Evolutionary conservation across 2,329 filamentous ascomycete species (phyloP).

Genomic region (Fusarium newnesense): DNA sequence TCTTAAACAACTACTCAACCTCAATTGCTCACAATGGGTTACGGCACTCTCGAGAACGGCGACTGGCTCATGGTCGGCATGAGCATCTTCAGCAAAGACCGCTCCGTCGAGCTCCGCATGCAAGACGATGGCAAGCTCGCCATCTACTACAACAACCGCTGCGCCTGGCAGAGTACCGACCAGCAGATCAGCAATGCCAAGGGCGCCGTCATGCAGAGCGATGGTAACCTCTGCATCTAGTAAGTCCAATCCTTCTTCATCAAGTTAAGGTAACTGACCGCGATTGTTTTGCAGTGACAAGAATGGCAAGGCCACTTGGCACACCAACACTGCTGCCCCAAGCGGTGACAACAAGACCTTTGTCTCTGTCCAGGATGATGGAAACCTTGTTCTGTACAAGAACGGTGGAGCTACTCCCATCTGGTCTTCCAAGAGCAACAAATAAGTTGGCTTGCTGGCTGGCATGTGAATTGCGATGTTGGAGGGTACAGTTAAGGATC

Average conservation of each 20-base stretch:
- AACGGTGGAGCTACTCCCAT: neutral
- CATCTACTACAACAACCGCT: neutral
- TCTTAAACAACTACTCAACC: neutral
- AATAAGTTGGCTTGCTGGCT: neutral
- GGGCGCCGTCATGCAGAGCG: slow-evolving; percentile 4
- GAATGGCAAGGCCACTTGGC: slow-evolving; percentile 14
- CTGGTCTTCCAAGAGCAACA: slow-evolving; percentile 15
- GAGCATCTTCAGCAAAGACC: slow-evolving; percentile 11
- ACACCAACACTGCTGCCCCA: slow-evolving; percentile 8
- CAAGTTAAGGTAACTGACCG: no score
- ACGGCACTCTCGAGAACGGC: slow-evolving; percentile 13
- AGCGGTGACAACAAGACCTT: neutral
- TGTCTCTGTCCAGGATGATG: slow-evolving; percentile 12
- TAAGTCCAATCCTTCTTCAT: neutral
- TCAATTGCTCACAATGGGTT: neutral
- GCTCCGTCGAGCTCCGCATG: slow-evolving; percentile 18
- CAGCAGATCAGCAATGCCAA: slow-evolving; percentile 1
- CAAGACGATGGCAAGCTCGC: slow-evolving; percentile 21
- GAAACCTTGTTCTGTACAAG: slow-evolving; percentile 8
- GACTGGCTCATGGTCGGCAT: slow-evolving; percentile 13
- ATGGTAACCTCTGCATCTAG: slow-evolving; percentile 9
- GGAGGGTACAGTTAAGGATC: neutral
- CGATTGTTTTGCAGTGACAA: neutral
- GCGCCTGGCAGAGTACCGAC: slow-evolving; percentile 12
- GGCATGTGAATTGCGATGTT: no score